Conservation (phyloP, 192 early-diverging fungal genomes). For the Lunasporangiospora selenospora region DNA sequence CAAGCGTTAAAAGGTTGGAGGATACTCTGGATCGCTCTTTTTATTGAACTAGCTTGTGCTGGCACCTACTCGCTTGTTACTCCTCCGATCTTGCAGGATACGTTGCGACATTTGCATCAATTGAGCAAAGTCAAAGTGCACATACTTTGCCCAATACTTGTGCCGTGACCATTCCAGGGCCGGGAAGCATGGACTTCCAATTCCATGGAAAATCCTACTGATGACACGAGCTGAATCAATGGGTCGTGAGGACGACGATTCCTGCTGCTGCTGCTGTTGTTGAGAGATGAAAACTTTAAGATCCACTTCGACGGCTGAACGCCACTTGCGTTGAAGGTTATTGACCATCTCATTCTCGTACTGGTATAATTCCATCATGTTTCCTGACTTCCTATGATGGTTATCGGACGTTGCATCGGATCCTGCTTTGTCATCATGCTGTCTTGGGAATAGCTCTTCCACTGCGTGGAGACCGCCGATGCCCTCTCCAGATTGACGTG, state of each 20-base stretch:
- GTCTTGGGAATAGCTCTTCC: constrained; percentile 10
- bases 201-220: constrained; percentile 39
- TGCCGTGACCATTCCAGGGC: constrained; percentile 30
- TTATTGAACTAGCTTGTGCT: too few species aligned
- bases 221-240: constrained; percentile 29
- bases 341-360: constrained; percentile 27
- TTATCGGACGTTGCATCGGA: not conserved
- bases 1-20: too few species aligned
- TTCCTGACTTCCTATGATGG: constrained; percentile 20
- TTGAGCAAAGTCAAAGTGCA: constrained; percentile 42
- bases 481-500: constrained; percentile 26
- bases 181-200: constrained; percentile 25
- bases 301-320: constrained; percentile 38
- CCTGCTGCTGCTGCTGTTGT: constrained; percentile 14
- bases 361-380: constrained; percentile 24
- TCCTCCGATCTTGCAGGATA: constrained; percentile 27
- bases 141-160: constrained; percentile 34
- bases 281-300: constrained; percentile 40
- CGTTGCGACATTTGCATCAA: constrained; percentile 40
- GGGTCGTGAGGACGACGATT: not conserved
- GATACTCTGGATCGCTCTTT: too few species aligned
- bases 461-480: constrained; percentile 32
- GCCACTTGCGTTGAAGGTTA: constrained; percentile 29
- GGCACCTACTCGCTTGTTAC: too few species aligned
- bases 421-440: not conserved